Evolutionary conservation across 2,329 filamentous ascomycete genomes (phyloP).

Genomic region (Rhinocladiella similis): DNA sequence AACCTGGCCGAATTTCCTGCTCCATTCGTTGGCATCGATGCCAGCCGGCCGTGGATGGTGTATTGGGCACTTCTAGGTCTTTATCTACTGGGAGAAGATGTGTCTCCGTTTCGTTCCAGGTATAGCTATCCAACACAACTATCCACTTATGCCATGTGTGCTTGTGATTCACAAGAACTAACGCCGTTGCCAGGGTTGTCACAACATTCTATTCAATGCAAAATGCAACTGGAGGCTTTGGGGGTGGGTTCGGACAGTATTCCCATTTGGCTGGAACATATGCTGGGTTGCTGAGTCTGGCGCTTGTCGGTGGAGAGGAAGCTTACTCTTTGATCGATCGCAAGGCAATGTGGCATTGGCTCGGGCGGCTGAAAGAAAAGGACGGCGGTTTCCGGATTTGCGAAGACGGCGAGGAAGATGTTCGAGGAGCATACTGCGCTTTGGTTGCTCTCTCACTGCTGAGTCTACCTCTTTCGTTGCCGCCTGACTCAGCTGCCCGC

Average conservation of each 20-base stretch:
- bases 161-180: conserved; percentile 1
- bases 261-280: conserved; percentile 90
- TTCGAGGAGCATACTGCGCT: conserved; percentile 90
- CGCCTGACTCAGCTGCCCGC: conserved; percentile 68
- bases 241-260: conserved; percentile 86
- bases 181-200: conserved; percentile 51
- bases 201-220: conserved; percentile 79
- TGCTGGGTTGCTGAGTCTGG: conserved; percentile 75
- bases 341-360: conserved; percentile 84
- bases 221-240: conserved; percentile 81
- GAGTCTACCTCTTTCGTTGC: conserved; percentile 76
- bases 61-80: conserved; percentile 88
- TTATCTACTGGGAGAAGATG: conserved; percentile 73
- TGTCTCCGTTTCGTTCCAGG: conserved; percentile 63
- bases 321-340: conserved; percentile 77
- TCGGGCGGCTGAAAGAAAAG: conserved; percentile 80
- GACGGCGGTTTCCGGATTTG: conserved; percentile 90
- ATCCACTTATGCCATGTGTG: background rate
- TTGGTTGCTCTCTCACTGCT: conserved; percentile 81
- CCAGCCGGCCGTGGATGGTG: conserved; percentile 87
- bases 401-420: conserved; percentile 85
- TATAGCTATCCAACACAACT: conserved; percentile 31
- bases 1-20: conserved; percentile 63
- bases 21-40: conserved; percentile 73
- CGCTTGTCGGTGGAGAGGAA: conserved; percentile 73